phyloP scores from a whole-genome alignment of 1,284 basidiomycete genomes.

The Leccinum insolens region DNA sequence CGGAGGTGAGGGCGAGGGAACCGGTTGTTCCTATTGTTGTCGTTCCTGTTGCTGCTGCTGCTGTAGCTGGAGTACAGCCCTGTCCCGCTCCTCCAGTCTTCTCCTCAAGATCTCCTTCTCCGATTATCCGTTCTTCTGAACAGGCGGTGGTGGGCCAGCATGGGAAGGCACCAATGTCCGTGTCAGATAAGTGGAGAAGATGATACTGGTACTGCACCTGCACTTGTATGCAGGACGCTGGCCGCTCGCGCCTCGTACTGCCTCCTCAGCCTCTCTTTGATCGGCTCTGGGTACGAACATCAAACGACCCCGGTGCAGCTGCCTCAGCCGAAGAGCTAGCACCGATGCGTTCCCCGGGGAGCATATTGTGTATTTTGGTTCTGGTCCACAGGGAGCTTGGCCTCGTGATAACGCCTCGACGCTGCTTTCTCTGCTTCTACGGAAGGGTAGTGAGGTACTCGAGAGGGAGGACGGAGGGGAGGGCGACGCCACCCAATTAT shows the following conservation, averaged over 20 bases:
- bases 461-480: conserved; percentile 26
- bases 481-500: conserved; percentile 14
- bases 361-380: conserved; percentile 42
- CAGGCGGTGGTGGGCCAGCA: conserved; percentile 13
- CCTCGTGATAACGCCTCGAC: conserved; percentile 66
- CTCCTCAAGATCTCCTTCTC: conserved; percentile 58
- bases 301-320: conserved; percentile 52
- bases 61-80: conserved; percentile 25
- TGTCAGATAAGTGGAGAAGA: conserved; percentile 27
- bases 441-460: conserved; percentile 47
- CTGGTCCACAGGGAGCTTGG: conserved; percentile 68
- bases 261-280: conserved; percentile 36
- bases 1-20: conserved; percentile 33
- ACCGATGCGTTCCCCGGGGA: conserved; percentile 23
- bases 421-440: conserved; percentile 67
- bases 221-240: conserved; percentile 50
- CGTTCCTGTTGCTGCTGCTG: conserved; percentile 14
- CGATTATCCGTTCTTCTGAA: conserved; percentile 36
- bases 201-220: conserved; percentile 14
- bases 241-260: conserved; percentile 52
- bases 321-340: conserved; percentile 16
- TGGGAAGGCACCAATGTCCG: conserved; percentile 22
- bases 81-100: conserved; percentile 50
- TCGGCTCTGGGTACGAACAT: conserved; percentile 49
- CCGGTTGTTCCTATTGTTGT: neutral